Evolutionary conservation across 116 monocot genomes (phyloP).

Genomic region (Posidonia oceanica): DNA sequence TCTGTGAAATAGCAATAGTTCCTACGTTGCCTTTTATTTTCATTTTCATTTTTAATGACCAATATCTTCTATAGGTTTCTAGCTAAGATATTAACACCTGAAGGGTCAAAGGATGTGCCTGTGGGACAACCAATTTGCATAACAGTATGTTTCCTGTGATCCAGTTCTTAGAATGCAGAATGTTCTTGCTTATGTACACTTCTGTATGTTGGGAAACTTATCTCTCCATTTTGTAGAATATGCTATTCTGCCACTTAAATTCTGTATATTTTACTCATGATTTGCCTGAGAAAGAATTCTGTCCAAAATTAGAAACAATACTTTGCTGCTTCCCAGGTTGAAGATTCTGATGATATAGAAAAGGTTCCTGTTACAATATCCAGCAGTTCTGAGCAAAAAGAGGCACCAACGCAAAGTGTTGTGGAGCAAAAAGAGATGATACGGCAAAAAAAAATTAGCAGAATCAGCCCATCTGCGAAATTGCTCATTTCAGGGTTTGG

Average conservation of each 20-base stretch:
- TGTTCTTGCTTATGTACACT: neutral
- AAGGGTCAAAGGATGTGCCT: constrained; percentile 96
- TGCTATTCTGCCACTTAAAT: neutral
- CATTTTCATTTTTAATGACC: constrained; percentile 1
- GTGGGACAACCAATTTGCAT: constrained; percentile 98
- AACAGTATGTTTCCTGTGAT: constrained; percentile 43
- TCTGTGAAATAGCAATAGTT: neutral
- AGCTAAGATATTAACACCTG: constrained; percentile 92
- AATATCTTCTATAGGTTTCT: constrained; percentile 42
- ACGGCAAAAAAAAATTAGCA: constrained; percentile 26
- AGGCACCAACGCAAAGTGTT: constrained; percentile 16
- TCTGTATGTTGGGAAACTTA: neutral
- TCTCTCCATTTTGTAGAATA: too few species aligned
- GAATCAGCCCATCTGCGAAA: constrained; percentile 94
- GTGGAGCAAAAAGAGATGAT: constrained; percentile 17
- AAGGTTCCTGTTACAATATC: constrained; percentile 47
- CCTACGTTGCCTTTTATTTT: neutral
- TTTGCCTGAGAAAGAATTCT: neutral
- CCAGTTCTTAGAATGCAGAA: neutral
- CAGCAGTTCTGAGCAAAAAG: constrained; percentile 26
- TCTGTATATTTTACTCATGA: neutral
- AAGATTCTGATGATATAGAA: constrained; percentile 76
- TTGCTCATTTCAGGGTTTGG: constrained; percentile 76
- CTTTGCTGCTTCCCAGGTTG: constrained; percentile 52
- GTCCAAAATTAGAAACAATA: neutral